Conservation (phyloP, 2,329 filamentous ascomycete genomes). For the Aspergillus ruber region DNA sequence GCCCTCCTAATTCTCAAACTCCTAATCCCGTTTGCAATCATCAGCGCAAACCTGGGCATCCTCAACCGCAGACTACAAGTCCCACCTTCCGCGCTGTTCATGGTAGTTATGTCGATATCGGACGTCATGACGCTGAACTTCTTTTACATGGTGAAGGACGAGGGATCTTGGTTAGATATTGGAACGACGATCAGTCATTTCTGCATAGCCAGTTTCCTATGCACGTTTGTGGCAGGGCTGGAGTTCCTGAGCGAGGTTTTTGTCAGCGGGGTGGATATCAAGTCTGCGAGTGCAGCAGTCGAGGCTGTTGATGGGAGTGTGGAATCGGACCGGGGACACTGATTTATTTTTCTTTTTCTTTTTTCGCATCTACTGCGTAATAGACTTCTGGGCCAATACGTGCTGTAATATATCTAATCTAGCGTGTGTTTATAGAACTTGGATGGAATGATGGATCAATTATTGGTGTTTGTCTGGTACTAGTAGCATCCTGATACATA, state of each 20-base stretch:
- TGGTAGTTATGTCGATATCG: conserved; percentile 85
- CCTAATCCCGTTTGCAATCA: conserved; percentile 84
- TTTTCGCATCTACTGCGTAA: background rate
- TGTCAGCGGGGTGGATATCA: conserved; percentile 67
- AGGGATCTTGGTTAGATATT: conserved; percentile 96
- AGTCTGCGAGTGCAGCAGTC: conserved; percentile 8
- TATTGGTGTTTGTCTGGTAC: background rate
- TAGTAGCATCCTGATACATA: no score
- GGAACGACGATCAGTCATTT: conserved; percentile 96
- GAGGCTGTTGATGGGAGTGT: conserved; percentile 15
- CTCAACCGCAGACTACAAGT: conserved; percentile 79
- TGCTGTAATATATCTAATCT: no score
- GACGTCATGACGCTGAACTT: conserved; percentile 92
- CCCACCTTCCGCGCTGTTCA: conserved; percentile 82
- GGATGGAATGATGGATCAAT: background rate
- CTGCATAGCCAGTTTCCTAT: conserved; percentile 79
- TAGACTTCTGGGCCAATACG: background rate
- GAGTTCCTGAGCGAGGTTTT: conserved; percentile 81
- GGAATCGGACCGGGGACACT: conserved; percentile 1
- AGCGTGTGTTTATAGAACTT: background rate
- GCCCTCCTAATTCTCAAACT: conserved; percentile 83
- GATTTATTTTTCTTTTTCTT: background rate
- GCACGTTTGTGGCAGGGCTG: conserved; percentile 81
- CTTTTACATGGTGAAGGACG: conserved; percentile 95
- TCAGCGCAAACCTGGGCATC: conserved; percentile 90